Percentiles rank a stretch among this genome's conserved stretches.
Evolutionary conservation across 768 basidiomycete species (phyloP).

Genomic region (Boletus bicolor): DNA sequence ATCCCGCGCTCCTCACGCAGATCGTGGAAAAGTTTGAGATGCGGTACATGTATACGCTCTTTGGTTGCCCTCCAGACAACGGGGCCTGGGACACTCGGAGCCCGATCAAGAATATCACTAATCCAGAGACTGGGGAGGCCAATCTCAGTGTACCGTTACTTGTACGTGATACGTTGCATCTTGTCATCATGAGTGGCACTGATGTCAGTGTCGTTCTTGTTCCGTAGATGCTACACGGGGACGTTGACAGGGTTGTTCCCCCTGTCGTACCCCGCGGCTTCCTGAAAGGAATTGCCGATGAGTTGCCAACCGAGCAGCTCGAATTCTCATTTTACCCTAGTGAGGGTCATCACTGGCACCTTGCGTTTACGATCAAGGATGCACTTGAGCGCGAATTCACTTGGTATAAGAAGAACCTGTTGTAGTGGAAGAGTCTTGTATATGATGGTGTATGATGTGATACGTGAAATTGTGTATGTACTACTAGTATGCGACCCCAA

Average conservation of each 20-base stretch:
- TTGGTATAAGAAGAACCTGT: constrained; percentile 30
- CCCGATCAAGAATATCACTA: constrained; percentile 38
- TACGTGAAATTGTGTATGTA: no score
- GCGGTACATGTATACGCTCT: constrained; percentile 51
- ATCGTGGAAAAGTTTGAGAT: constrained; percentile 71
- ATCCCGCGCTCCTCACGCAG: constrained; percentile 49
- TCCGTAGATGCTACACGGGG: constrained; percentile 61
- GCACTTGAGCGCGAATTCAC: constrained; percentile 30
- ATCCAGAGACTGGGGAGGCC: constrained; percentile 8
- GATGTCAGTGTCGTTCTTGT: background rate
- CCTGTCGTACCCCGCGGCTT: constrained; percentile 46
- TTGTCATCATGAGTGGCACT: background rate
- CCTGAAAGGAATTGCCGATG: constrained; percentile 18
- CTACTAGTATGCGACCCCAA: no score
- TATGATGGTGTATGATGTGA: no score
- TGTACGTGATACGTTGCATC: constrained; percentile 36
- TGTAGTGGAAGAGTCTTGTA: background rate
- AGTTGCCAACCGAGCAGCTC: constrained; percentile 10
- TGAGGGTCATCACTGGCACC: constrained; percentile 39
- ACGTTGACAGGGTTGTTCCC: constrained; percentile 60
- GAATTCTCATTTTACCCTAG: constrained; percentile 39
- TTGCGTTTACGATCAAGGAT: constrained; percentile 28
- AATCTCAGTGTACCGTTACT: constrained; percentile 55
- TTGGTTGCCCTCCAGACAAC: constrained; percentile 49
- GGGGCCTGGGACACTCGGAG: background rate